Evolutionary conservation across 1,284 basidiomycete genomes (phyloP), one percentile per base, ranked within the genome.

Genomic region (Ustilago shanxiensis): DNA sequence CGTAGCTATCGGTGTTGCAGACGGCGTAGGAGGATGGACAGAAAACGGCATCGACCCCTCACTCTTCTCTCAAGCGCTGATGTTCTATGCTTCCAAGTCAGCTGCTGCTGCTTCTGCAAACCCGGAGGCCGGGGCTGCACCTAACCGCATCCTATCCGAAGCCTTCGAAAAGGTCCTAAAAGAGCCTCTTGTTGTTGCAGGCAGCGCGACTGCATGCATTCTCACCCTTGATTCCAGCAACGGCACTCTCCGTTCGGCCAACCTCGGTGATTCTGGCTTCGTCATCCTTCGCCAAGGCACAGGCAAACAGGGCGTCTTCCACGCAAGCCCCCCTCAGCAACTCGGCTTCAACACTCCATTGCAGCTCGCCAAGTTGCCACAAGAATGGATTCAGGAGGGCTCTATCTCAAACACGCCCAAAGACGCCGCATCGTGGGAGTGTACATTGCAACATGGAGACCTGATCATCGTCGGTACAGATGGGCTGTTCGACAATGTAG

Each of bases 221-320:
- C 85, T 94, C 29, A 92, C 90, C 45, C 86, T 95, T 44, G 93
- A 95, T 81, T 89, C 92, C 1, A 89, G 90, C 14, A 91, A 91
- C 1, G 94, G 94, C 22, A 75, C 91, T 47, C 88, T 95, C 56
- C 90, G 91, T 41, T 91, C 93, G 22, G 93, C 93, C 65, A 95
- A 95, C 92, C 93, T 95, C 64, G 94, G 94, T 18, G 94, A 95
- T 86, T 94, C 93, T 53, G 93, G 93, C 14, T 95, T 92, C 84
- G 88, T 90, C 69, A 91, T 95, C 62, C 89, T 95, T 63, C 79
- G 83, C 18, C 70, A 80, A 26, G 66, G 72, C 35, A 79, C 72
- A 14, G 77, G 74, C n/a, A 79, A 79, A 51, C 72, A 82, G 18
- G 71, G 79, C n/a, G 79, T 83, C 13, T 72, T 83, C 16, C 72